Evolutionary conservation across 2,329 filamentous ascomycete genomes (phyloP).

Genomic region (Aaosphaeria pasadenensis): DNA sequence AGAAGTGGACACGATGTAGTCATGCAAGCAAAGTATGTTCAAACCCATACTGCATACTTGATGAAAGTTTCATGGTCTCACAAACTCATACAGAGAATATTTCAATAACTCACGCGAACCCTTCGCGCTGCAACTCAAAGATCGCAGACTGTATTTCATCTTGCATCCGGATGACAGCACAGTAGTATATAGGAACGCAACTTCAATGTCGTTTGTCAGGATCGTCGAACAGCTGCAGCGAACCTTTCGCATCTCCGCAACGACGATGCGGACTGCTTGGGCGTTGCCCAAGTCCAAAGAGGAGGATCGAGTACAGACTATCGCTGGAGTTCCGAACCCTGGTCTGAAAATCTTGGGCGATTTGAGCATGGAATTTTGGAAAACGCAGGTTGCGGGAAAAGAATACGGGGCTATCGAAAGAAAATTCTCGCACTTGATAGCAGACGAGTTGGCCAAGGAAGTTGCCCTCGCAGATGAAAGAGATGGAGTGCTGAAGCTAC

Average conservation of each 20-base stretch:
- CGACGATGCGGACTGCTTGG: neutral
- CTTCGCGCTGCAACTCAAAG: conserved; percentile 6
- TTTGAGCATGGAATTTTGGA: neutral
- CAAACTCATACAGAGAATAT: neutral
- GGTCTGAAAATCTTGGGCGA: neutral
- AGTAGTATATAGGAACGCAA: neutral
- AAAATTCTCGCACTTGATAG: neutral
- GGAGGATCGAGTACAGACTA: neutral
- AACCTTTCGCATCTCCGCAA: neutral
- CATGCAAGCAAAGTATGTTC: neutral
- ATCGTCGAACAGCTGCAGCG: neutral
- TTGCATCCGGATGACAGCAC: conserved; percentile 5
- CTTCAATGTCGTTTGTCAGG: neutral
- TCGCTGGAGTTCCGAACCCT: neutral
- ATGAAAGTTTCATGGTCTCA: neutral
- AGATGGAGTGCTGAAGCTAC: neutral
- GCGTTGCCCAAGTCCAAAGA: neutral
- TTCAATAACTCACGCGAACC: conserved; percentile 6
- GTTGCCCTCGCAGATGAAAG: neutral
- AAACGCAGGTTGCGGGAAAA: neutral
- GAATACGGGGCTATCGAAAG: neutral
- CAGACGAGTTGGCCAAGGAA: neutral
- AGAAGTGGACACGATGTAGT: neutral
- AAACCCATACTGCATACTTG: neutral
- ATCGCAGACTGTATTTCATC: conserved; percentile 6